Conservation (phyloP, 2,329 filamentous ascomycete species). For the Curvularia hawaiiensis region DNA sequence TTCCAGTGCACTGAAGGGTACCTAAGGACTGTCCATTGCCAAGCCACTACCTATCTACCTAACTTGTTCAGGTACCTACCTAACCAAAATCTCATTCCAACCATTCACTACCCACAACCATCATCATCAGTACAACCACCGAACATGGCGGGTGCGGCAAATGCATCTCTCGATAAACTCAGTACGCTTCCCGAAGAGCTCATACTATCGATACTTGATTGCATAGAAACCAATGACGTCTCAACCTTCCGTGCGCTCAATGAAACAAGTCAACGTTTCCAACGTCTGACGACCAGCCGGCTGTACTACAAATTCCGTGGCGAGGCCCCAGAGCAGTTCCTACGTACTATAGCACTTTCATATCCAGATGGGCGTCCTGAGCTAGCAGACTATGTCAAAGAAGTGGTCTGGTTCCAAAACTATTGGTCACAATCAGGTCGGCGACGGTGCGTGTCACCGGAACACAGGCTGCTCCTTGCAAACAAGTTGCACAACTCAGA, state of each 20-base stretch:
- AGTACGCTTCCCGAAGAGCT: slow-evolving; percentile 15
- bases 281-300: slow-evolving; percentile 7
- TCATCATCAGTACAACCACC: neutral
- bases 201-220: slow-evolving; percentile 8
- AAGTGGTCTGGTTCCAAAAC: slow-evolving; percentile 8
- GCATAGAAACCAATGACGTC: slow-evolving; percentile 4
- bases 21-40: neutral
- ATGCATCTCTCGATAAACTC: neutral
- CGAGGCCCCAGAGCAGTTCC: slow-evolving; percentile 8
- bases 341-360: slow-evolving; percentile 11
- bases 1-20: neutral
- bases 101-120: neutral
- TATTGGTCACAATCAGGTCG: neutral
- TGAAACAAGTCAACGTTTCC: slow-evolving; percentile 9
- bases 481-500: slow-evolving; percentile 1
- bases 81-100: slow-evolving; percentile 44
- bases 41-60: neutral
- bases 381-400: slow-evolving; percentile 2
- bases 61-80: neutral
- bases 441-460: slow-evolving; percentile 1
- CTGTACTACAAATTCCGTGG: slow-evolving; percentile 12
- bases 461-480: slow-evolving; percentile 2
- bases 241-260: slow-evolving; percentile 6
- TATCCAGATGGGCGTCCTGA: neutral
- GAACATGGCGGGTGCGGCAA: neutral